Conservation (phyloP, 2,329 filamentous ascomycete species). For the Beauveria pseudobassiana region DNA sequence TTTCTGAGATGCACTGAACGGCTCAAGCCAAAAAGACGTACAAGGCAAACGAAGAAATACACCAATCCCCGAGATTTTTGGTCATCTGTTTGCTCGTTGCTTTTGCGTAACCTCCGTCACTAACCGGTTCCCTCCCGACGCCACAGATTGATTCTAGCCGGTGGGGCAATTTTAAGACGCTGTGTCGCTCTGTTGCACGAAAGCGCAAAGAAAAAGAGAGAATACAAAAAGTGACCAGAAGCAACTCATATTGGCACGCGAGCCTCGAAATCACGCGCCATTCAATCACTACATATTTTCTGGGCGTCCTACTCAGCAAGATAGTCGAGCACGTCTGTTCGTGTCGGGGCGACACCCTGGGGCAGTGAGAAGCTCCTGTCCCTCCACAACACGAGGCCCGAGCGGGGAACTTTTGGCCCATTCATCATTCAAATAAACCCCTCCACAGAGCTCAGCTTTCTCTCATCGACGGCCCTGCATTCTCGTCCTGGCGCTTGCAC, state of each 20-base stretch:
- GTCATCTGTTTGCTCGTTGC: not conserved
- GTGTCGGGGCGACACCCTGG: not conserved
- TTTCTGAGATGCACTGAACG: not conserved
- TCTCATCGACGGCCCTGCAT: not conserved
- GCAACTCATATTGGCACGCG: not conserved
- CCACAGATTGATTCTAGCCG: not conserved
- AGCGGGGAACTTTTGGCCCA: conserved; percentile 9
- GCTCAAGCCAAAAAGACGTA: not conserved
- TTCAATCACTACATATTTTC: not conserved
- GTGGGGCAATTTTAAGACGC: not conserved
- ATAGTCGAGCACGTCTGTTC: not conserved
- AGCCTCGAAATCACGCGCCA: not conserved
- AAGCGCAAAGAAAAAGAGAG: not conserved
- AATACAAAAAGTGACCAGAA: not conserved
- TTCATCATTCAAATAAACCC: conserved; percentile 6
- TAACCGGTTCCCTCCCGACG: not conserved
- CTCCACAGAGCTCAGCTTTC: conserved; percentile 5
- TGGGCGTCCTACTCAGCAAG: no score
- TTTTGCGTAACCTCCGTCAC: not conserved
- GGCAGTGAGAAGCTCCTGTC: not conserved
- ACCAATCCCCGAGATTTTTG: not conserved
- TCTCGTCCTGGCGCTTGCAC: conserved; percentile 4
- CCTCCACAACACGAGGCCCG: conserved; percentile 11
- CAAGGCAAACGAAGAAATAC: not conserved
- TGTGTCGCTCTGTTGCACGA: not conserved